Percentiles rank a stretch among this genome's conserved stretches.
Evolutionary conservation across 1,139 yeast species (phyloP).

Genomic region (Magnusiomyces tetraspermus): DNA sequence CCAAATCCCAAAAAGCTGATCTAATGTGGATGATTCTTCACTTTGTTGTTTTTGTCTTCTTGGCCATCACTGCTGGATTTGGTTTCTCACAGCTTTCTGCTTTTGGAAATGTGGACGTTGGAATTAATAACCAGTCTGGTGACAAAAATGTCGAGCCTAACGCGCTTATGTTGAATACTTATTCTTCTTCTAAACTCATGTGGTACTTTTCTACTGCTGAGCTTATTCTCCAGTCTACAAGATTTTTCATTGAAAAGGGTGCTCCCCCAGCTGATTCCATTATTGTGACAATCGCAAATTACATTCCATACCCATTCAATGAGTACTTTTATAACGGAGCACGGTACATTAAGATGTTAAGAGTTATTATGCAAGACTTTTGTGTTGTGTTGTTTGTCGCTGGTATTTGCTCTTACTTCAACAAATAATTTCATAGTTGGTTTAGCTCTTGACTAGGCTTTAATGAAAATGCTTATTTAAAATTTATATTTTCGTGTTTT

Average conservation of each 20-base stretch:
- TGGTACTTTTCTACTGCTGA: constrained; percentile 29
- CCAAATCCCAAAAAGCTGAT: constrained; percentile 2
- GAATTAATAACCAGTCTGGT: background rate
- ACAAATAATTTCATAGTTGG: background rate
- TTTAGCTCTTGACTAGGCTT: background rate
- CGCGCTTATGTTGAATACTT: background rate
- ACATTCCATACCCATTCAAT: constrained; percentile 27
- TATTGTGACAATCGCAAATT: constrained; percentile 22
- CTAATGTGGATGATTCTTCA: constrained; percentile 10
- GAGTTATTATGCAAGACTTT: constrained; percentile 26
- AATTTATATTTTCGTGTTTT: too few species aligned
- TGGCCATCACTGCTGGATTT: constrained; percentile 5
- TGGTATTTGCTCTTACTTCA: constrained; percentile 18
- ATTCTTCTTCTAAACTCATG: constrained; percentile 15
- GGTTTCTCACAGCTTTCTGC: background rate
- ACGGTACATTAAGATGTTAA: constrained; percentile 21
- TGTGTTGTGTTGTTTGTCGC: constrained; percentile 27
- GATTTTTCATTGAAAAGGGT: constrained; percentile 28
- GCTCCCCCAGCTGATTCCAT: constrained; percentile 24
- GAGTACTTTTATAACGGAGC: constrained; percentile 25
- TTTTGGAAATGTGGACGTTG: background rate
- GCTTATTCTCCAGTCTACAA: constrained; percentile 27
- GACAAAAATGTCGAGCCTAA: background rate
- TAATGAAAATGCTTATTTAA: background rate
- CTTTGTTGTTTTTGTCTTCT: constrained; percentile 5